phyloP scores from a whole-genome alignment of 2,329 filamentous ascomycete genomes.

The Apiospora hydei region DNA sequence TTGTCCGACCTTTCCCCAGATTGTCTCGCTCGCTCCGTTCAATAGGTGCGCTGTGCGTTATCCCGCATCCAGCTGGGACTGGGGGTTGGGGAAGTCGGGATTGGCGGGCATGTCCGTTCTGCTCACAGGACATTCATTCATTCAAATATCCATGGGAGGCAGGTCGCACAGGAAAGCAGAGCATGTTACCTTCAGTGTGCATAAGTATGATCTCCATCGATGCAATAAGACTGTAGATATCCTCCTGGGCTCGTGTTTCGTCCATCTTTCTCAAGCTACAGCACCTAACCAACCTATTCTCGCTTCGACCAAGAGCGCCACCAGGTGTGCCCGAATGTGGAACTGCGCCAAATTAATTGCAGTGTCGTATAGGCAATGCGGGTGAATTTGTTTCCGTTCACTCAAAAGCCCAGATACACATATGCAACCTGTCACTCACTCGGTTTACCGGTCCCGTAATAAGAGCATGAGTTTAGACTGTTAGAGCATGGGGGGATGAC shows the following conservation, averaged over 20 bases:
- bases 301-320: conserved; percentile 10
- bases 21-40: conserved; percentile 20
- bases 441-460: conserved; percentile 12
- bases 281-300: not conserved
- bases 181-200: not conserved
- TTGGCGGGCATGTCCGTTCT: too few species aligned
- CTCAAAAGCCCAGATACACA: not conserved
- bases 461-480: not conserved
- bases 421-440: conserved; percentile 8
- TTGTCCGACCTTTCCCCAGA: conserved; percentile 18
- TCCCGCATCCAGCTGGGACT: conserved; percentile 1
- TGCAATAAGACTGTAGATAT: not conserved
- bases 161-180: not conserved
- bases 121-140: not conserved
- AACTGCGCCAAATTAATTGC: conserved; percentile 20
- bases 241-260: not conserved
- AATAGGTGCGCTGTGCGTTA: conserved; percentile 17
- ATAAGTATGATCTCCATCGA: not conserved
- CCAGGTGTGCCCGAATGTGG: conserved; percentile 10
- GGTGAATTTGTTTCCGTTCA: conserved; percentile 19
- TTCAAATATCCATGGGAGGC: not conserved
- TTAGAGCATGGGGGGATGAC: conserved; percentile 4
- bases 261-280: not conserved
- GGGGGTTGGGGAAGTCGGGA: not conserved
- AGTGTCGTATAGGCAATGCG: conserved; percentile 15